Base-by-base conservation (phyloP, 2,329 filamentous ascomycete genomes). In the Trichoderma simmonsii region DNA sequence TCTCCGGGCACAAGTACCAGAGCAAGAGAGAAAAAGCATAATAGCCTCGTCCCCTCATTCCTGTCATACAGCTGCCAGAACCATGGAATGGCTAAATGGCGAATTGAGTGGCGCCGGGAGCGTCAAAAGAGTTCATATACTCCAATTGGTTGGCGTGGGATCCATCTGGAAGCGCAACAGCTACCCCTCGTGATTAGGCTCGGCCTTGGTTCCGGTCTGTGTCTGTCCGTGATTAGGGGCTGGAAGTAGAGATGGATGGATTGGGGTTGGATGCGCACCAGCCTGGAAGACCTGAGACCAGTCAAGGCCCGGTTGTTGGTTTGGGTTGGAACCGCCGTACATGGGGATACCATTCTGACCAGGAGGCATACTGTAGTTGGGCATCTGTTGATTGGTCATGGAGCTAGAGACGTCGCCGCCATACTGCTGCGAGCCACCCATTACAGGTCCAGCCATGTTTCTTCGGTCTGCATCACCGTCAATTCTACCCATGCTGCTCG, bases 221-320 rank as follows among this genome's bases (percentile, higher is more conserved):
- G 86, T 89, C 84, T 90, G 87, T 82, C 87, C 86, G 87, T 88
- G 85, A 86, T 91, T 91, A 86, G 90, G 83, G 86, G 65, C 70
- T 60, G 69, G 72, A 73, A 75, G 72, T 84, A 83, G 88, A 90
- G 80, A 60, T 32, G 87, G 85, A 84, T 84, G 63, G 71, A 71
- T 83, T 85, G 88, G 85, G 88, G 87, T 82, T 86, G 89, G 85
- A 82, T 91, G 88, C 84, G 88, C 86, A 87, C 90, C 90, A 85
- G 90, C 83, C 85, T 91, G 91, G 85, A 93, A 93, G 89, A 94
- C 92, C 81, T 91, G 88, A 79, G 91, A 88, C 92, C 92, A 94
- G 84, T 93, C 91, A 85, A 92, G 84, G 85, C 87, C 83, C 80
- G 86, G 85, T 83, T 88, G 86, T 83, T 90, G 88, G 81, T 87